Conservation (phyloP, 352 stramenopile species). For the Phytophthora tubulina region DNA sequence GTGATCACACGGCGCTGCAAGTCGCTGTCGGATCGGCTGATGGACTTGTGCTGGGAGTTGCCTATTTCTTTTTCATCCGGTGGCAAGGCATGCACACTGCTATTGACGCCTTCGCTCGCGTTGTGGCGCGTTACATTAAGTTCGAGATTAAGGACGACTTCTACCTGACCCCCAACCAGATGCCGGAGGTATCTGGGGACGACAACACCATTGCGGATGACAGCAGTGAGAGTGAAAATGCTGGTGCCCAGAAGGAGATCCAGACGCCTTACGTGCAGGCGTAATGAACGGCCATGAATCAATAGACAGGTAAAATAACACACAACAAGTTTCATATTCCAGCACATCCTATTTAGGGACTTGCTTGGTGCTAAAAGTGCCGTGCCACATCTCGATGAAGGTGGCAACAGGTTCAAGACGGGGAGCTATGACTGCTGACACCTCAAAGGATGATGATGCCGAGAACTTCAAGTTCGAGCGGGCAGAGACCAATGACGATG, state of each 20-base stretch:
- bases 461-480: conserved; percentile 34
- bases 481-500: conserved; percentile 14
- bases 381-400: conserved; percentile 13
- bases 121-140: conserved; percentile 35
- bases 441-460: conserved; percentile 19
- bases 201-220: conserved; percentile 38
- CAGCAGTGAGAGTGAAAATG: conserved; percentile 43
- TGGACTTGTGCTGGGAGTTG: conserved; percentile 42
- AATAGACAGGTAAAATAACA: conserved; percentile 32
- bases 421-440: conserved; percentile 20
- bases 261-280: conserved; percentile 41
- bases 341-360: conserved; percentile 32
- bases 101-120: conserved; percentile 30
- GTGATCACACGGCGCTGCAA: conserved; percentile 55
- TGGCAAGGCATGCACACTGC: conserved; percentile 38
- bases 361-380: background rate
- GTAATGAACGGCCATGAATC: conserved; percentile 9
- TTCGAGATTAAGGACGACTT: conserved; percentile 56
- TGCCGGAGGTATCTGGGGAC: conserved; percentile 18
- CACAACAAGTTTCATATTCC: conserved; percentile 13
- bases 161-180: conserved; percentile 32
- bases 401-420: conserved; percentile 24
- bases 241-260: conserved; percentile 29
- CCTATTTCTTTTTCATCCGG: conserved; percentile 56
- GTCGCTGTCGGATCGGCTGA: conserved; percentile 42